Evolutionary conservation across 306 rosid species (phyloP), one percentile per base, ranked within the genome.

Genomic region (Notholithocarpus densiflorus): DNA sequence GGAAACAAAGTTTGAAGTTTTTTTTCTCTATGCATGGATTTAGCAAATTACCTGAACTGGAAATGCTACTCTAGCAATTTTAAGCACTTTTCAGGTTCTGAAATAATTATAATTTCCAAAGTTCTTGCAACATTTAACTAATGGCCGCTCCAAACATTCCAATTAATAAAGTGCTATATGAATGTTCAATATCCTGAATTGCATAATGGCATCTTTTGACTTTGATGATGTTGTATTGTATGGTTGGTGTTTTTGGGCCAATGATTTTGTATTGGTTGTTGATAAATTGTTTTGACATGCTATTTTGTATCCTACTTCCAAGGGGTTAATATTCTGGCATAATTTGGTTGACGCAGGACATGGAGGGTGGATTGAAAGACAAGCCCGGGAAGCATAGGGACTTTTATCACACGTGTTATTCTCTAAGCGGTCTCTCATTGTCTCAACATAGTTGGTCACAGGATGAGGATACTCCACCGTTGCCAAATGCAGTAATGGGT

Each of bases 381-480:
- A 94, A 94, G 75, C 98, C 97, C 2, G 92, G 98, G 71, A 91
- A 88, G 78, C 73, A 73, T 0, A 80, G 88, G 80, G 98, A 94
- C 86, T 89, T 81, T 73, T 94, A 92, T 79, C 98, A 94, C 81
- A 91, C 97, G 2, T 94, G 97, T 82, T 94, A 94, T 85, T 94
- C 97, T 84, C 76, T 94, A 75, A 94, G 98, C 51, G 98, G 98
- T 3, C 92, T 92, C 37, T 87, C 97, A n/a, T 56, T 90, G 69
- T 89, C 97, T 77, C 98, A 94, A 57, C 86, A 91, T 85, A 89
- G 92, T 76, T 59, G 68, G 84, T 86, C 95, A 10, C 82, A 87
- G 71, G 83, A 73, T 29, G 92, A 90, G 32, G 81, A 85, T 73
- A 79, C 93, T 31, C 92, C 89, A n/a, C 95, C 96, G 0, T 56